Evolutionary conservation across 2,329 filamentous ascomycete species (phyloP).

Genomic region (Microascus cirrosus): DNA sequence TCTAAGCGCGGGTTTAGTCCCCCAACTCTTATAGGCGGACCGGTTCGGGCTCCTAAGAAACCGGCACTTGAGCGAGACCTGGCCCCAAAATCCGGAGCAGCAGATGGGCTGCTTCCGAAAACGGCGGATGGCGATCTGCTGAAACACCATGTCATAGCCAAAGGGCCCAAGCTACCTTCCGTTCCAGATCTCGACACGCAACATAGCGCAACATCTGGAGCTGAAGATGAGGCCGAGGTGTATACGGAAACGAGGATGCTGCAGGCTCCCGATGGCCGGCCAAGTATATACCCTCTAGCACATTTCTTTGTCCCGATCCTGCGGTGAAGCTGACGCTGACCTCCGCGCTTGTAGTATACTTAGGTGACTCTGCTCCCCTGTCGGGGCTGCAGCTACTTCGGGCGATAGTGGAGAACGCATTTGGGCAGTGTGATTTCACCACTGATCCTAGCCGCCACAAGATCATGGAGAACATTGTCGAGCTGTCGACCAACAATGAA

Average conservation of each 20-base stretch:
- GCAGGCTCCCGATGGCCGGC: slow-evolving; percentile 43
- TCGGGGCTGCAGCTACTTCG: slow-evolving; percentile 51
- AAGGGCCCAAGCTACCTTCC: not conserved
- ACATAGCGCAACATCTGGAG: slow-evolving; percentile 27
- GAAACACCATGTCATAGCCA: not conserved
- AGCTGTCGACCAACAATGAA: not conserved
- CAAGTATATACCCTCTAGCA: slow-evolving; percentile 29
- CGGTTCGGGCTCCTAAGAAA: not conserved
- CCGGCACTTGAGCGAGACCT: not conserved
- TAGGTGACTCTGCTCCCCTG: slow-evolving; percentile 52
- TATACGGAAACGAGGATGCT: slow-evolving; percentile 46
- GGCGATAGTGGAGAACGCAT: slow-evolving; percentile 44
- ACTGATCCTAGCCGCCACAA: slow-evolving; percentile 44
- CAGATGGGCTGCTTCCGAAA: not conserved
- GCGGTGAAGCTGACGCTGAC: slow-evolving; percentile 7
- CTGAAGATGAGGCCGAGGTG: slow-evolving; percentile 44
- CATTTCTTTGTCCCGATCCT: not conserved
- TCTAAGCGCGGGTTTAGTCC: not conserved
- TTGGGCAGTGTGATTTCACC: slow-evolving; percentile 46
- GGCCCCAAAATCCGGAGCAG: not conserved
- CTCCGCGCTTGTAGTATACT: slow-evolving; percentile 31
- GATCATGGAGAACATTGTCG: slow-evolving; percentile 30
- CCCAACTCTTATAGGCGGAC: not conserved
- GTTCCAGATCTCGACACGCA: slow-evolving; percentile 13
- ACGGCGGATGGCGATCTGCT: not conserved